phyloP scores from a whole-genome alignment of 2,329 filamentous ascomycete species.

The Didymella keratinophila region DNA sequence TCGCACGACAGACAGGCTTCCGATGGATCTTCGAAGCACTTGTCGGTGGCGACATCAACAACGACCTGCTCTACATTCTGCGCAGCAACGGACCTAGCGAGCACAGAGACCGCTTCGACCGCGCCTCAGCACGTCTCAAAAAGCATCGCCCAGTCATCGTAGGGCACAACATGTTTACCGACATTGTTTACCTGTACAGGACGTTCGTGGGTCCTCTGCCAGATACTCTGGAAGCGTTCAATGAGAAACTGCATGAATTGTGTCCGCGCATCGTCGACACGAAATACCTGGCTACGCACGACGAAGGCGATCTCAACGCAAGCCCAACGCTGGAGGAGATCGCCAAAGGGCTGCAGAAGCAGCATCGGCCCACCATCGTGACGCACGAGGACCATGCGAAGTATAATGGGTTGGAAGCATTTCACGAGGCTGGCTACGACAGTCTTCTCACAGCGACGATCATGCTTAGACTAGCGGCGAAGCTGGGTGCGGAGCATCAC shows the following conservation, averaged over 20 bases:
- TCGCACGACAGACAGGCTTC: constrained; percentile 57
- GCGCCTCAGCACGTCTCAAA: constrained; percentile 54
- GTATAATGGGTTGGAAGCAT: constrained; percentile 52
- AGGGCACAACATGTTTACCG: constrained; percentile 71
- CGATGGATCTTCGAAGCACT: constrained; percentile 60
- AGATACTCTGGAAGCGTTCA: constrained; percentile 61
- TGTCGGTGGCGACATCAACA: constrained; percentile 45
- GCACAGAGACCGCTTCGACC: constrained; percentile 48
- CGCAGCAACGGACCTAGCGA: constrained; percentile 44
- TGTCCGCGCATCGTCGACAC: constrained; percentile 69
- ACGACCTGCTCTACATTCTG: constrained; percentile 50
- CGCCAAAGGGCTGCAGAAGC: constrained; percentile 52
- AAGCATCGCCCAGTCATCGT: constrained; percentile 62
- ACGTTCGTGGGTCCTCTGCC: constrained; percentile 68
- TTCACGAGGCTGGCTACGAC: constrained; percentile 71
- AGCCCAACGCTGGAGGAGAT: constrained; percentile 59
- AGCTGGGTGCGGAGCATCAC: constrained; percentile 53
- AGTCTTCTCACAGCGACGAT: constrained; percentile 67
- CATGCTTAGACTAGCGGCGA: constrained; percentile 63
- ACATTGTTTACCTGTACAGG: constrained; percentile 70
- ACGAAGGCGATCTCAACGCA: constrained; percentile 61
- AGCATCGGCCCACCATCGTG: constrained; percentile 54
- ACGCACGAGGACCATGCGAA: constrained; percentile 46
- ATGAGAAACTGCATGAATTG: constrained; percentile 57
- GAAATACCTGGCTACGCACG: constrained; percentile 68